Conservation (phyloP, 2,329 filamentous ascomycete species). For the Neonectria neomacrospora region DNA sequence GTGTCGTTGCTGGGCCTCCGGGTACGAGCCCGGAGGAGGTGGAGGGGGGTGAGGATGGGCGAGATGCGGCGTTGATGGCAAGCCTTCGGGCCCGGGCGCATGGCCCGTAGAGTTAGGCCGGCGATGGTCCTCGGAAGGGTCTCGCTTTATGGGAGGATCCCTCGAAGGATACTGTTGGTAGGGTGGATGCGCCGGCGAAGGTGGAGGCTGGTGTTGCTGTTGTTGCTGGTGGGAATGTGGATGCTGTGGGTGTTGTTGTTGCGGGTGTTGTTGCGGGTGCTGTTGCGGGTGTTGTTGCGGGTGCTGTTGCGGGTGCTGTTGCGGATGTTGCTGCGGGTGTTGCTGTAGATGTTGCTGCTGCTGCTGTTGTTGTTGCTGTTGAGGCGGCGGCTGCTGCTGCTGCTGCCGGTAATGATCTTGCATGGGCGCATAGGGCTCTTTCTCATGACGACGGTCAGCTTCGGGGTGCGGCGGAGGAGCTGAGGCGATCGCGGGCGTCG, state of each 20-base stretch:
- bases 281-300: slow-evolving; percentile 30
- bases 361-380: slow-evolving; percentile 29
- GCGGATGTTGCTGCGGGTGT: slow-evolving; percentile 29
- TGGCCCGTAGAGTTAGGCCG: slow-evolving; percentile 65
- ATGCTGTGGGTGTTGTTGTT: slow-evolving; percentile 14
- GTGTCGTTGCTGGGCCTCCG: slow-evolving; percentile 62
- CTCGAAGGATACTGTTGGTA: slow-evolving; percentile 59
- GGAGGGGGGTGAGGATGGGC: slow-evolving; percentile 46
- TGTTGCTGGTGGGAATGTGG: slow-evolving; percentile 34
- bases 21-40: slow-evolving; percentile 50
- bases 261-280: slow-evolving; percentile 27
- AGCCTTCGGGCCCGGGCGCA: slow-evolving; percentile 50
- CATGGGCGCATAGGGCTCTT: slow-evolving; percentile 64
- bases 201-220: slow-evolving; percentile 47
- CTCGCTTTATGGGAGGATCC: slow-evolving; percentile 68
- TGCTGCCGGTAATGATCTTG: slow-evolving; percentile 61
- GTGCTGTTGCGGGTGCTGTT: slow-evolving; percentile 28
- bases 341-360: slow-evolving; percentile 20
- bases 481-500: slow-evolving; percentile 45
- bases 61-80: slow-evolving; percentile 48
- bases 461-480: slow-evolving; percentile 53
- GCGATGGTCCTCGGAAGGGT: slow-evolving; percentile 62
- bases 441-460: slow-evolving; percentile 66
- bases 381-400: slow-evolving; percentile 33
- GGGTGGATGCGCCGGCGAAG: slow-evolving; percentile 57